Evolutionary conservation across 768 basidiomycete genomes (phyloP).

Genomic region (Termitomyces bulborhizus): DNA sequence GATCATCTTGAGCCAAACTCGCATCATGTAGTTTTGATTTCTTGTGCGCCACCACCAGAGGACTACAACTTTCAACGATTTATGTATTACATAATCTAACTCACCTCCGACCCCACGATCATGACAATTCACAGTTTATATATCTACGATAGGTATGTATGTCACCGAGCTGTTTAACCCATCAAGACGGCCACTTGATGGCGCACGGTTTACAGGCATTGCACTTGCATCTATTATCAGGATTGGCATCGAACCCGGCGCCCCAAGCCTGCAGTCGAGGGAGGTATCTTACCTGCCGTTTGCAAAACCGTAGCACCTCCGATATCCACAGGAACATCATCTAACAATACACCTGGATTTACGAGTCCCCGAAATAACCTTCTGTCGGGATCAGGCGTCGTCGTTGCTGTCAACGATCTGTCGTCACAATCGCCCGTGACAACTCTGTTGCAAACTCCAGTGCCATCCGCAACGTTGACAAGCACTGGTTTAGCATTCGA

Average conservation of each 20-base stretch:
- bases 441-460: constrained; percentile 29
- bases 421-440: constrained; percentile 26
- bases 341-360: constrained; percentile 31
- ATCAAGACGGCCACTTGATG: constrained; percentile 8
- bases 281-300: constrained; percentile 74
- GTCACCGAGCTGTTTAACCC: constrained; percentile 15
- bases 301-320: constrained; percentile 55
- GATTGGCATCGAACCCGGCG: constrained; percentile 85
- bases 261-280: constrained; percentile 65
- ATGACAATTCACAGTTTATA: constrained; percentile 94
- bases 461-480: constrained; percentile 24
- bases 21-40: not conserved
- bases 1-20: not conserved
- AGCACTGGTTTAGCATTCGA: constrained; percentile 80
- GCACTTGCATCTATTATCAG: constrained; percentile 90
- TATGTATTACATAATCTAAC: constrained; percentile 11
- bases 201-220: constrained; percentile 52
- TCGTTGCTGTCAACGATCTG: constrained; percentile 54
- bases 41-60: not conserved
- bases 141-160: constrained; percentile 83
- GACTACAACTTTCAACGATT: not conserved
- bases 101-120: not conserved
- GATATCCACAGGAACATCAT: constrained; percentile 23
- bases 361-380: constrained; percentile 65
- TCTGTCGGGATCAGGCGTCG: constrained; percentile 55